Evolutionary conservation across 225 moss, liverwort and hornwort species (phyloP).

Genomic region (Physcomitrellopsis africana): DNA sequence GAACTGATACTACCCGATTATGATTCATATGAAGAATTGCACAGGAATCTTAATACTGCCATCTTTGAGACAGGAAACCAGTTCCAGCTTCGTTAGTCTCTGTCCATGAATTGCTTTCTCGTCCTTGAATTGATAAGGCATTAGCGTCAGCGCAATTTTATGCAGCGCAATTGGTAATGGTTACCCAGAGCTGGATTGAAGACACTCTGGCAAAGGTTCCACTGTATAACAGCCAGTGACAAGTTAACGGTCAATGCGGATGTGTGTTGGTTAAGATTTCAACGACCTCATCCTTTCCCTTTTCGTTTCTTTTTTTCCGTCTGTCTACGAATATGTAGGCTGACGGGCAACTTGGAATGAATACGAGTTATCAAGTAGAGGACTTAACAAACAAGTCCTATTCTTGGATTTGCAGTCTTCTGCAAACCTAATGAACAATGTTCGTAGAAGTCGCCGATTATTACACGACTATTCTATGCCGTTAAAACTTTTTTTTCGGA

Average conservation of each 20-base stretch:
- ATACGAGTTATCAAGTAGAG: not conserved
- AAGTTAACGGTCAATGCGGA: not conserved
- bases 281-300: not conserved
- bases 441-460: not conserved
- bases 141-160: not conserved
- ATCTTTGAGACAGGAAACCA: constrained; percentile 84
- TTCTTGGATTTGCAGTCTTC: not conserved
- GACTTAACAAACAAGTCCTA: not conserved
- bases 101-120: not conserved
- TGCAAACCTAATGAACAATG: not conserved
- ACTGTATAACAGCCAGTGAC: not conserved
- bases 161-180: not conserved
- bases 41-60: constrained; percentile 74
- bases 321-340: not conserved
- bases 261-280: not conserved
- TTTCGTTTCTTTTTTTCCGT: too few species aligned
- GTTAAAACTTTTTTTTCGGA: not conserved
- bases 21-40: constrained; percentile 71
- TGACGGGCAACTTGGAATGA: not conserved
- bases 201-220: not conserved
- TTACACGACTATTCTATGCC: not conserved
- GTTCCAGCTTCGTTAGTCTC: constrained; percentile 74
- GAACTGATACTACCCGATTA: constrained; percentile 80
- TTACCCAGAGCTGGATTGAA: not conserved
- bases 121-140: not conserved